A percentile compares a stretch with the other conserved stretches of the same genome.
Evolutionary conservation across 73 alveolate genomes (phyloP).

Genomic region (Tetrahymena malaccensis): DNA sequence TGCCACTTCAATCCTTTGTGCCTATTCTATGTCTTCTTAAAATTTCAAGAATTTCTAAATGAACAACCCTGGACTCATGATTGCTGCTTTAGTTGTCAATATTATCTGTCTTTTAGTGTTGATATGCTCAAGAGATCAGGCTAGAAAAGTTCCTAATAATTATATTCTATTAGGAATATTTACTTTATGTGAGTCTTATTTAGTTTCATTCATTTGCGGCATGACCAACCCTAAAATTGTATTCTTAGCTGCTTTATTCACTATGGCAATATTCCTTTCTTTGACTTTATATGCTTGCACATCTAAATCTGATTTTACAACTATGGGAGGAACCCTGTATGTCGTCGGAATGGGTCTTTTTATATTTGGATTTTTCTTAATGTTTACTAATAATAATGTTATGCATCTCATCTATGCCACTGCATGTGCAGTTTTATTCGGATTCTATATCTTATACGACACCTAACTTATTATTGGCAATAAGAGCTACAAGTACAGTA

Average conservation of each 20-base stretch:
- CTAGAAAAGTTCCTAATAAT: constrained; percentile 85
- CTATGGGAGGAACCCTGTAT: constrained; percentile 56
- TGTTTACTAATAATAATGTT: constrained; percentile 17
- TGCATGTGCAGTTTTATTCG: constrained; percentile 42
- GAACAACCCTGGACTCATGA: background rate
- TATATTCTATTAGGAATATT: constrained; percentile 68
- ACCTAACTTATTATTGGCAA: constrained; percentile 54
- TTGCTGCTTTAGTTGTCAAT: constrained; percentile 11
- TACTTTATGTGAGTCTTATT: constrained; percentile 82
- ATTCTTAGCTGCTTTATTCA: constrained; percentile 77
- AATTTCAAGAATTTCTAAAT: constrained; percentile 1
- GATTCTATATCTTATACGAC: constrained; percentile 54
- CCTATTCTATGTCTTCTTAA: background rate
- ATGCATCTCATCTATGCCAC: constrained; percentile 34
- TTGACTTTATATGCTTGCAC: constrained; percentile 86
- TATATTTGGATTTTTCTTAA: constrained; percentile 51
- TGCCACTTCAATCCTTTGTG: constrained; percentile 5
- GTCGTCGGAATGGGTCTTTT: constrained; percentile 46
- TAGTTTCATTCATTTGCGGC: constrained; percentile 75
- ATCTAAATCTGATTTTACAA: constrained; percentile 78
- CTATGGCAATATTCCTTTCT: constrained; percentile 75
- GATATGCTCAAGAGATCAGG: constrained; percentile 42
- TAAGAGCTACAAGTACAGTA: constrained; percentile 15
- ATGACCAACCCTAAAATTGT: constrained; percentile 40
- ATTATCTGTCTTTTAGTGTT: constrained; percentile 43